Percentiles rank a stretch among this genome's conserved stretches.
These are phyloP conservation scores for Auriscalpium microsporum DNA, from an alignment of 768 basidiomycete species.

Conservation along the genomic window DNA sequence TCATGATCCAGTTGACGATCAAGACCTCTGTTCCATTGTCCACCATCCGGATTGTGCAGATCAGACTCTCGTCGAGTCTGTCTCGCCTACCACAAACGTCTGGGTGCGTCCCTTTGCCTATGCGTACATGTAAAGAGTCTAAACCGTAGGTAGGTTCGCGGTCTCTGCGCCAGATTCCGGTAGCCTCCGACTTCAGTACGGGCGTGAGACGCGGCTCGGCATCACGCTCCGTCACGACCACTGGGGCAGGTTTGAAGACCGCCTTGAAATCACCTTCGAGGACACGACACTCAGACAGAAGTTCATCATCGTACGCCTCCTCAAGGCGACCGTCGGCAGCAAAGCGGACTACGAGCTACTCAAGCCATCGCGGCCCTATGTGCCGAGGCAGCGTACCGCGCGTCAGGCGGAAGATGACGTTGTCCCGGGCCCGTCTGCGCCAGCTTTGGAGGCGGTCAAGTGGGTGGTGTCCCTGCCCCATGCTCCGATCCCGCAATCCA, in stretches of 20 bases:
- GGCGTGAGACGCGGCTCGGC: slow-evolving; percentile 12
- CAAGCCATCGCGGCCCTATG: slow-evolving; percentile 37
- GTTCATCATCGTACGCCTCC: slow-evolving; percentile 41
- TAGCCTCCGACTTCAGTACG: neutral
- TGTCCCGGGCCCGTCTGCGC: slow-evolving; percentile 14
- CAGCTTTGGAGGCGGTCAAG: neutral
- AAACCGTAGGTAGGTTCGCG: no score
- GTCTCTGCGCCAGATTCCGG: neutral
- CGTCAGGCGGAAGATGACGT: slow-evolving; percentile 10
- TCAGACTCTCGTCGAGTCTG: neutral
- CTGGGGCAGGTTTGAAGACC: slow-evolving; percentile 35
- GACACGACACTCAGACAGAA: slow-evolving; percentile 33
- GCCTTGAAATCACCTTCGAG: slow-evolving; percentile 44
- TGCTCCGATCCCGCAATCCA: neutral
- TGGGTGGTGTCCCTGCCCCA: slow-evolving; percentile 1
- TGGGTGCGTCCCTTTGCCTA: neutral
- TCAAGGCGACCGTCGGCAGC: slow-evolving; percentile 39
- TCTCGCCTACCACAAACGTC: neutral
- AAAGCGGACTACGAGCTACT: slow-evolving; percentile 37
- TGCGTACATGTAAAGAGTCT: no score
- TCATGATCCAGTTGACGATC: slow-evolving; percentile 8
- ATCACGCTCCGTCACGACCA: slow-evolving; percentile 26
- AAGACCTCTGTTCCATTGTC: slow-evolving; percentile 5
- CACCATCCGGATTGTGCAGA: slow-evolving; percentile 4
- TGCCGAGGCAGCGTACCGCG: slow-evolving; percentile 27